A percentile compares a stretch with the other conserved stretches of the same genome.
phyloP scores from a whole-genome alignment of 2,329 filamentous ascomycete species.

The Cercospora sp. region DNA sequence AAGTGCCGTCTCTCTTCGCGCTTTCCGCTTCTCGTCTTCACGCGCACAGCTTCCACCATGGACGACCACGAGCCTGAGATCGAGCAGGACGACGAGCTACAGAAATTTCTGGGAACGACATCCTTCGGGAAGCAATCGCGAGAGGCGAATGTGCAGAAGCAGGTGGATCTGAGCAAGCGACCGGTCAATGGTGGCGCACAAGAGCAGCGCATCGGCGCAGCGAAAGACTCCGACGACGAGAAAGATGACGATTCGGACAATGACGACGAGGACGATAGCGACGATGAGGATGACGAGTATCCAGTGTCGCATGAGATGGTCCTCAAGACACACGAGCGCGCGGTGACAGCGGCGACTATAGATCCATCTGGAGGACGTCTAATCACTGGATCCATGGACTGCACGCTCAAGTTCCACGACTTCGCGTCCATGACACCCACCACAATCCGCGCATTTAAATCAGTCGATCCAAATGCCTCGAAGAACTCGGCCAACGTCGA shows the following conservation, averaged over 20 bases:
- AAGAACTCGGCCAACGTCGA: conserved; percentile 74
- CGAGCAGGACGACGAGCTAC: conserved; percentile 65
- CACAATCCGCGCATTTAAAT: conserved; percentile 90
- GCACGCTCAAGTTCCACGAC: conserved; percentile 88
- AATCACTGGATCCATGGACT: conserved; percentile 88
- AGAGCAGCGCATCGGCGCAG: conserved; percentile 1
- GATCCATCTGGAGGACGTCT: conserved; percentile 83
- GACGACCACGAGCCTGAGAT: conserved; percentile 31
- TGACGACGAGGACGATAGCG: conserved; percentile 60
- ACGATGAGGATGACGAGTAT: conserved; percentile 80
- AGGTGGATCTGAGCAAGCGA: conserved; percentile 78
- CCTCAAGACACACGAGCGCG: conserved; percentile 86
- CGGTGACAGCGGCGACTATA: conserved; percentile 79
- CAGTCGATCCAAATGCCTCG: conserved; percentile 78
- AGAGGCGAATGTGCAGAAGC: conserved; percentile 71
- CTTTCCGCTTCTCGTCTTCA: conserved; percentile 17
- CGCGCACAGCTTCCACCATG: conserved; percentile 18
- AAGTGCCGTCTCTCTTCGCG: conserved; percentile 27
- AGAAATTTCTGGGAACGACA: conserved; percentile 73
- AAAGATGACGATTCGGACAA: conserved; percentile 53
- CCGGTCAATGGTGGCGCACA: conserved; percentile 33
- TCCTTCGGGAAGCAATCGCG: conserved; percentile 82
- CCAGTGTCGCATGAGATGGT: conserved; percentile 91
- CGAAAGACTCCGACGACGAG: conserved; percentile 27
- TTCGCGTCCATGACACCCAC: conserved; percentile 95